Base-by-base conservation (phyloP, 352 stramenopile genomes). In the Globisporangium parvum region DNA sequence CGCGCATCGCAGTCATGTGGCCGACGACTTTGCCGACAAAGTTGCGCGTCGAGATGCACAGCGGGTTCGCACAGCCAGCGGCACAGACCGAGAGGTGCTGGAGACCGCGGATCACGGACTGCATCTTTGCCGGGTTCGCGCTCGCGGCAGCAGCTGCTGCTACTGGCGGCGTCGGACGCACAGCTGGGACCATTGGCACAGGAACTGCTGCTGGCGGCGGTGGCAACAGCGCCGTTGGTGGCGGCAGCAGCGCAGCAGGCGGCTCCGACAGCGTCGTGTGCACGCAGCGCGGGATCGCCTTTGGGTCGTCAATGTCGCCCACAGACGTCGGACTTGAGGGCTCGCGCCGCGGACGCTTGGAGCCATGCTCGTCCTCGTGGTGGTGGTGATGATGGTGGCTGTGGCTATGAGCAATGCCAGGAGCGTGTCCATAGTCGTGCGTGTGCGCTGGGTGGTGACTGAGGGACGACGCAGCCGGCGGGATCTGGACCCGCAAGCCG, bases 1-100 rank as follows among this genome's bases (percentile, higher is more conserved):
- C 47, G 3, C 47, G 50, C 71, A 69, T 70, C 12, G 40, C 58
- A 20, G 47, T 39, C 51, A 72, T 55, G 53, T 86, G 75, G 1
- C 53, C 42, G 28, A 53, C 66, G 52, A 86, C 75, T 57, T 86
- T 86, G n/a, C 49, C 59, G 17, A 86, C 60, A 54, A 86, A 86
- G 20, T 63, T 63, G n/a, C 65, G 67, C 40, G 75, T 84, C 24
- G 73, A 84, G 10, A 77, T 57, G 57, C 75, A 86, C 6, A 86
- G 57, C 31, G 73, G 73, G 46, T 84, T 86, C 26, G 51, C 44
- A 41, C 75, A 86, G 1, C 75, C 75, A 8, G n/a, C 40, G 6
- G 60, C 10, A 24, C 75, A 86, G 6, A 45, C 51, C 3, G 73
- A 66, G 37, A 84, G 5, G 60, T 86, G 75, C 31, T 78, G 56